Evolutionary conservation across 2,329 filamentous ascomycete species (phyloP).

Genomic region (Pestalotiopsis sp.): DNA sequence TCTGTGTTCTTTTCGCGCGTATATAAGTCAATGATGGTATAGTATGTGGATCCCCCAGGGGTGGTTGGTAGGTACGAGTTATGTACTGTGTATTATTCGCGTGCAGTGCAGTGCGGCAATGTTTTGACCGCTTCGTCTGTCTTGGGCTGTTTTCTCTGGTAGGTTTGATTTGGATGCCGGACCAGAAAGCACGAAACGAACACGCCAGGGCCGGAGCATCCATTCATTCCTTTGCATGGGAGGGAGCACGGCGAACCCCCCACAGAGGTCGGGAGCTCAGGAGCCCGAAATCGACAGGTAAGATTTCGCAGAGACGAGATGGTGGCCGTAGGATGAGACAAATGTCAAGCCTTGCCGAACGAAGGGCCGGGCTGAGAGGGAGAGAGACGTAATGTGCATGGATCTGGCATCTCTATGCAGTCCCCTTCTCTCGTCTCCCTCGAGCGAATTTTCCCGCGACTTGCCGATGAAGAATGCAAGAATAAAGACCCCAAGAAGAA

Average conservation of each 20-base stretch:
- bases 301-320: slow-evolving; percentile 1
- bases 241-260: background rate
- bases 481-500: background rate
- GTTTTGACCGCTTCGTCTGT: slow-evolving; percentile 1
- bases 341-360: background rate
- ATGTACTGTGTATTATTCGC: background rate
- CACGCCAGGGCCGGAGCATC: background rate
- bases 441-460: background rate
- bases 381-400: background rate
- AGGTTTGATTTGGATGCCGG: background rate
- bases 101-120: background rate
- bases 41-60: no score
- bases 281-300: slow-evolving; percentile 1
- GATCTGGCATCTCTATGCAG: background rate
- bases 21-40: background rate
- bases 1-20: background rate
- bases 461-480: background rate
- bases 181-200: background rate
- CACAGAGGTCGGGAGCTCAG: no score
- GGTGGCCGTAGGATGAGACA: slow-evolving; percentile 2
- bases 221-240: background rate
- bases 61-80: no score
- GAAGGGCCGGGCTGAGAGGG: background rate
- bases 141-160: background rate
- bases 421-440: background rate